Evolutionary conservation across 2,329 filamentous ascomycete genomes (phyloP).

Genomic region (Ascomycota sp.): DNA sequence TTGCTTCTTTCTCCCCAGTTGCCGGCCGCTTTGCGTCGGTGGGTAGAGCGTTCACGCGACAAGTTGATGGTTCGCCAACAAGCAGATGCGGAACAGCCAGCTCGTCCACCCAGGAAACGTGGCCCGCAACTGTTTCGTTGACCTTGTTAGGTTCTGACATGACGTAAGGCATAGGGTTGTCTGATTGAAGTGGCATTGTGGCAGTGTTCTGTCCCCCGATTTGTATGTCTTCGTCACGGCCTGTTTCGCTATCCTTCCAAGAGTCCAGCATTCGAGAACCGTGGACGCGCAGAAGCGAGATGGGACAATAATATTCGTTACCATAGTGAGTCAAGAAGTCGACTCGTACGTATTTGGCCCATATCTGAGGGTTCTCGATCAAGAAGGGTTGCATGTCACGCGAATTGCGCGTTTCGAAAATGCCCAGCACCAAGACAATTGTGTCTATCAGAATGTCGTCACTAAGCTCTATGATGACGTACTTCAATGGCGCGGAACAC

Average conservation of each 20-base stretch:
- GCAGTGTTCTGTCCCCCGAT: conserved; percentile 8
- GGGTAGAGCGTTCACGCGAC: too few species aligned
- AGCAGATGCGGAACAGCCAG: too few species aligned
- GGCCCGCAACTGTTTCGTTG: too few species aligned
- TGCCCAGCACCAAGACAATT: conserved; percentile 76
- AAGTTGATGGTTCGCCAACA: too few species aligned
- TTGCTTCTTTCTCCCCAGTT: too few species aligned
- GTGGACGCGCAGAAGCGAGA: conserved; percentile 79
- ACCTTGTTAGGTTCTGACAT: too few species aligned
- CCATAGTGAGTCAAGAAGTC: conserved; percentile 90
- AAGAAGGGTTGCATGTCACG: conserved; percentile 88
- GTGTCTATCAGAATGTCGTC: conserved; percentile 78
- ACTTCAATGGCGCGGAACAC: conserved; percentile 74
- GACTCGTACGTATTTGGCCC: conserved; percentile 79
- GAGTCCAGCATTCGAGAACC: conserved; percentile 94
- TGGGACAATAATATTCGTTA: conserved; percentile 88
- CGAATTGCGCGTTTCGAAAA: conserved; percentile 79
- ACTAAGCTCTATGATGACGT: conserved; percentile 83
- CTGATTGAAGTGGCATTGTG: not conserved
- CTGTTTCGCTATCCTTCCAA: conserved; percentile 60
- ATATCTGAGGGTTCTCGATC: conserved; percentile 86
- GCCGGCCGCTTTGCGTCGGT: too few species aligned
- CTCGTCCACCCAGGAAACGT: too few species aligned
- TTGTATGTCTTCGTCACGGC: conserved; percentile 40
- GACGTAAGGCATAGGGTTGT: not conserved